These are phyloP conservation scores for Calocybe indica DNA, from an alignment of 768 basidiomycete genomes.

Conservation along the genomic window DNA sequence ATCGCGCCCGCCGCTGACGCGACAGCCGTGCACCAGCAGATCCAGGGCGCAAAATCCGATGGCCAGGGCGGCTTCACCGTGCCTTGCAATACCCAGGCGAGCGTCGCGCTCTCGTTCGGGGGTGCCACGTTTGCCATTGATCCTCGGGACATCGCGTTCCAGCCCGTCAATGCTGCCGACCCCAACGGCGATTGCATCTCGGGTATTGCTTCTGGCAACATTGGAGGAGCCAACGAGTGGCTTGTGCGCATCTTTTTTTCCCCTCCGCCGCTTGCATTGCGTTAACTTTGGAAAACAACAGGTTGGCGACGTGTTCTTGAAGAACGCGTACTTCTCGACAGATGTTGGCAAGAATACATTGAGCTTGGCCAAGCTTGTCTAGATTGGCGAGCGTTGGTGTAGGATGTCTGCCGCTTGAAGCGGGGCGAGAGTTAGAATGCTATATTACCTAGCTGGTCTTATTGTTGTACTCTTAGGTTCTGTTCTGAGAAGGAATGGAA, in stretches of 20 bases:
- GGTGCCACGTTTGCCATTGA: constrained; percentile 49
- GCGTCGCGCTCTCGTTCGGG: constrained; percentile 43
- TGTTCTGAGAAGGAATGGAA: no score
- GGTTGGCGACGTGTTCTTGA: constrained; percentile 71
- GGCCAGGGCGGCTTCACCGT: constrained; percentile 46
- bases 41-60: constrained; percentile 34
- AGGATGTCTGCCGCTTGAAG: no score
- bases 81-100: constrained; percentile 38
- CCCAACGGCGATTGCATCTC: constrained; percentile 64
- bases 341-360: constrained; percentile 53
- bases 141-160: constrained; percentile 57
- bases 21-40: constrained; percentile 33
- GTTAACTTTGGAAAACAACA: constrained; percentile 4
- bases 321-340: constrained; percentile 71
- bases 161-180: constrained; percentile 39
- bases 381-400: neutral
- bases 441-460: no score
- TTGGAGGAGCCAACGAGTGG: constrained; percentile 62
- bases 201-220: constrained; percentile 58
- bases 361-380: constrained; percentile 50
- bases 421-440: no score
- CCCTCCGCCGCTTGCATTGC: neutral
- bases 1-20: constrained; percentile 37
- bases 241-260: constrained; percentile 34
- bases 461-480: no score